Percentiles rank a stretch among this genome's conserved stretches.
These are phyloP conservation scores for Sporothrix inflata DNA, from an alignment of 2,329 filamentous ascomycete species.

Conservation along the genomic window DNA sequence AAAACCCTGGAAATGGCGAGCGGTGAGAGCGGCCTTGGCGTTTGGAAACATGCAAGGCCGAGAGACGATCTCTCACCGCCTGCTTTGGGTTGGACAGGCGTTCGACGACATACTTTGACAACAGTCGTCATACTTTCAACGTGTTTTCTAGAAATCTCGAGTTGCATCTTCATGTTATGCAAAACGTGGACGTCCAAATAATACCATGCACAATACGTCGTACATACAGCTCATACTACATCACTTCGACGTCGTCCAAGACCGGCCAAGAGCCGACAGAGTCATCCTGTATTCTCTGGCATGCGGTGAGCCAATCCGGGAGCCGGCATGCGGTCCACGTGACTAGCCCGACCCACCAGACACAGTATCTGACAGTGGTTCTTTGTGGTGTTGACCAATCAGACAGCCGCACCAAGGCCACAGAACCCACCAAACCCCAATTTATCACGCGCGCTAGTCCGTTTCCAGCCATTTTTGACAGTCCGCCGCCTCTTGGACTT, in stretches of 20 bases:
- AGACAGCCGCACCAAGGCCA: background rate
- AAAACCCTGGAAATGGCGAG: background rate
- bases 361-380: background rate
- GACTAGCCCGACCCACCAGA: background rate
- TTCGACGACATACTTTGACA: background rate
- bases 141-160: background rate
- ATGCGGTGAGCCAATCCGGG: constrained; percentile 15
- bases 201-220: background rate
- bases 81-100: background rate
- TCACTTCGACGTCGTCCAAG: background rate
- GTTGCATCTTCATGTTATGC: background rate
- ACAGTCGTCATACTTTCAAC: background rate
- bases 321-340: background rate
- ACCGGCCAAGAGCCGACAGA: background rate
- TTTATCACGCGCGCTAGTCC: background rate
- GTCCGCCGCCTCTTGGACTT: background rate
- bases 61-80: background rate
- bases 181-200: background rate
- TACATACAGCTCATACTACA: background rate
- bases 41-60: background rate
- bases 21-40: background rate
- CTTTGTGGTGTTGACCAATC: background rate
- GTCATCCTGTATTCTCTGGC: background rate
- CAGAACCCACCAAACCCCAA: background rate
- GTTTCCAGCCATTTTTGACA: constrained; percentile 8